Evolutionary conservation across 257 asterid genomes (phyloP).

Genomic region (Osmanthus fragrans): DNA sequence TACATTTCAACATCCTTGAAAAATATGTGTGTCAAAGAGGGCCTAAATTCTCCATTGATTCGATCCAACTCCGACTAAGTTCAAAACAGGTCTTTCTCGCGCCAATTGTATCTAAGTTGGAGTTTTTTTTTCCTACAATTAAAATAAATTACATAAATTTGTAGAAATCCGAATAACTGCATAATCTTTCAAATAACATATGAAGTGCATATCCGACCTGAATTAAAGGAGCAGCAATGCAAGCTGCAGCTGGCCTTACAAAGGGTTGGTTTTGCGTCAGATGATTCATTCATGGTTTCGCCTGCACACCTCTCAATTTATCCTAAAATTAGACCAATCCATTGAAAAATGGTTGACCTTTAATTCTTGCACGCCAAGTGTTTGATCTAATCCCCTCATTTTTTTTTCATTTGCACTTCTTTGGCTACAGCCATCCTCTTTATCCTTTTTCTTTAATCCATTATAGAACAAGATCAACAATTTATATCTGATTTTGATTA

Average conservation of each 20-base stretch:
- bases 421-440: not conserved
- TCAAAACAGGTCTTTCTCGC: too few relatives aligned
- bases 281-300: not conserved
- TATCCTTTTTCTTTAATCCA: not conserved
- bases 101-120: too few relatives aligned
- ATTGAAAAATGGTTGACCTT: not conserved
- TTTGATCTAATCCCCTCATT: constrained; percentile 12
- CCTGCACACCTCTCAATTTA: not conserved
- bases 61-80: too few relatives aligned
- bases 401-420: not conserved
- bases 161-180: too few relatives aligned
- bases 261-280: not conserved
- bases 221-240: too few relatives aligned
- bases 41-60: too few relatives aligned
- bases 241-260: not conserved
- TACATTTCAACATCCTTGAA: too few relatives aligned
- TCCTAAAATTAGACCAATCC: constrained; percentile 12
- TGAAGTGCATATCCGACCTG: too few relatives aligned
- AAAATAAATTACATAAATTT: too few relatives aligned
- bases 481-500: not conserved
- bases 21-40: too few relatives aligned
- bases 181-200: too few relatives aligned
- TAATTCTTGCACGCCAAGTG: not conserved
- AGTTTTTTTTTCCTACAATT: too few relatives aligned
- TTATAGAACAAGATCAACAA: not conserved